Conservation (phyloP, 2,329 filamentous ascomycete genomes). For the Aspergillus fischeri region DNA sequence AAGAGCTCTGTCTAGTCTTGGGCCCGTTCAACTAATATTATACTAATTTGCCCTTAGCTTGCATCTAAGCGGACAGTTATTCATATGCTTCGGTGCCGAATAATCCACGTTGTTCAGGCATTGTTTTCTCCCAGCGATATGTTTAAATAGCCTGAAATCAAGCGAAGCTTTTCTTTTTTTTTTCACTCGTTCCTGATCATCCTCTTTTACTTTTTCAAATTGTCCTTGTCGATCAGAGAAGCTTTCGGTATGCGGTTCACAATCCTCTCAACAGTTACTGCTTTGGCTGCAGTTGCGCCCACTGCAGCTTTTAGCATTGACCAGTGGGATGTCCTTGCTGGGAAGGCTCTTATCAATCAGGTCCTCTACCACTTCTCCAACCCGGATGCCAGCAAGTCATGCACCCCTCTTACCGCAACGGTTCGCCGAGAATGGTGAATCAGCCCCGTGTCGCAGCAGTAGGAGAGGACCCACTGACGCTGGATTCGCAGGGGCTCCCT, state of each 20-base stretch:
- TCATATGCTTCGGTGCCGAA: neutral
- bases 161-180: neutral
- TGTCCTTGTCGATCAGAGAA: neutral
- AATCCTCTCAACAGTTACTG: neutral
- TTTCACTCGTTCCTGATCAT: neutral
- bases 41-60: neutral
- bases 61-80: neutral
- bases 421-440: slow-evolving; percentile 1
- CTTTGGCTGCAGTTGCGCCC: slow-evolving; percentile 3
- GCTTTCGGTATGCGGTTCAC: neutral
- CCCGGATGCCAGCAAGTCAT: neutral
- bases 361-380: slow-evolving; percentile 1
- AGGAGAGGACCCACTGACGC: neutral
- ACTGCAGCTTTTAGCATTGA: slow-evolving; percentile 2
- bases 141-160: neutral
- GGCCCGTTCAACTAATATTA: neutral
- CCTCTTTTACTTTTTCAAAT: neutral
- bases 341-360: slow-evolving; percentile 7
- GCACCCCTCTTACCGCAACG: neutral
- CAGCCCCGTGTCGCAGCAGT: neutral
- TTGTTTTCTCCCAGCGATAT: neutral
- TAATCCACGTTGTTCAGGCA: neutral
- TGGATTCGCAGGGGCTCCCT: neutral
- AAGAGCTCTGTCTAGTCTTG: neutral
- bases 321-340: slow-evolving; percentile 6